A percentile compares a stretch with the other conserved stretches of the same genome.
Conservation (phyloP, 192 early-diverging fungal genomes). For the Entomortierella chlamydospora region DNA sequence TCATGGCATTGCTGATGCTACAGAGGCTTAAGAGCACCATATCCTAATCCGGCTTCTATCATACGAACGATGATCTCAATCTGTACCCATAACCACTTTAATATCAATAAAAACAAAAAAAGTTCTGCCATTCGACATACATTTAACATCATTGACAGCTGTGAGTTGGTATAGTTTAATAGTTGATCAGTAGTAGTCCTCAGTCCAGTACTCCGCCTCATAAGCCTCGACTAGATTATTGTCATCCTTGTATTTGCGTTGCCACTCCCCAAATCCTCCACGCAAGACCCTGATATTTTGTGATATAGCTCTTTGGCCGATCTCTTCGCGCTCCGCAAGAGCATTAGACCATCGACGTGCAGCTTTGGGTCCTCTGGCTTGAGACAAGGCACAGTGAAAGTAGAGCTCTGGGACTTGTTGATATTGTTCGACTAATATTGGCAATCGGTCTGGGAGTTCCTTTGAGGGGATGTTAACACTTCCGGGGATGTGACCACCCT, state of each 20-base stretch:
- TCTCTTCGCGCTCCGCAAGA: slow-evolving; percentile 25
- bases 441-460: slow-evolving; percentile 63
- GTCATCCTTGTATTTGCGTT: slow-evolving; percentile 63
- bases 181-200: slow-evolving; percentile 16
- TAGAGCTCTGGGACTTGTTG: slow-evolving; percentile 70
- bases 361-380: slow-evolving; percentile 82
- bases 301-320: slow-evolving; percentile 12
- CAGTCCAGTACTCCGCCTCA: slow-evolving; percentile 60
- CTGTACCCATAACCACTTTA: no score
- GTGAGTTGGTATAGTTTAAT: no score
- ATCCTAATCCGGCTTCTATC: no score
- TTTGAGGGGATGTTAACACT: slow-evolving; percentile 80
- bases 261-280: slow-evolving; percentile 78
- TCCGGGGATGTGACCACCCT: slow-evolving; percentile 85
- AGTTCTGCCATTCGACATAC: no score
- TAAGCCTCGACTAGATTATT: slow-evolving; percentile 71
- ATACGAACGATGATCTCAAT: no score
- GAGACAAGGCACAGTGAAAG: slow-evolving; percentile 92
- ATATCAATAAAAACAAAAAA: no score
- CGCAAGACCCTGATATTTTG: slow-evolving; percentile 70
- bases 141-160: no score
- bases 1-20: slow-evolving; percentile 91
- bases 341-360: slow-evolving; percentile 72
- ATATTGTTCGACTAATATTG: slow-evolving; percentile 63
- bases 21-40: slow-evolving; percentile 60